Conservation (phyloP, 306 rosid species). For the Fragaria iinumae region DNA sequence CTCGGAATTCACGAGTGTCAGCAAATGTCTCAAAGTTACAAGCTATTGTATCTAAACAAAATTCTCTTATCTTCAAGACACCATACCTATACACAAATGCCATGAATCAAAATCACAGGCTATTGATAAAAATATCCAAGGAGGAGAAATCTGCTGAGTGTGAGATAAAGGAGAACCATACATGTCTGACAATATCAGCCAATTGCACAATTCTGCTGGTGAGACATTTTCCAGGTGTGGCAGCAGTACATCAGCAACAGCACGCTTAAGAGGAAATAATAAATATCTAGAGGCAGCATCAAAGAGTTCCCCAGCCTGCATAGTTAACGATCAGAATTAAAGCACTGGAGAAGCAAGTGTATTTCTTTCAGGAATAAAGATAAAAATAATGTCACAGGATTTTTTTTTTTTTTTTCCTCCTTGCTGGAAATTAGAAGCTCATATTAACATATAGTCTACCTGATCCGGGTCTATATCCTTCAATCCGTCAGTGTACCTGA, state of each 20-base stretch:
- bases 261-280: constrained; percentile 89
- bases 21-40: constrained; percentile 87
- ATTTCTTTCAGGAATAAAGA: neutral
- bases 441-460: constrained; percentile 40
- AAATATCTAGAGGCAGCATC: constrained; percentile 92
- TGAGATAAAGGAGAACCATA: constrained; percentile 32
- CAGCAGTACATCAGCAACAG: constrained; percentile 80
- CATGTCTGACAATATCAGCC: constrained; percentile 88
- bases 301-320: constrained; percentile 86
- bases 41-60: constrained; percentile 79
- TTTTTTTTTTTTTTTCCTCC: neutral
- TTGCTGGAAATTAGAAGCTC: constrained; percentile 16
- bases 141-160: constrained; percentile 9
- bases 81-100: constrained; percentile 65
- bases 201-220: constrained; percentile 84
- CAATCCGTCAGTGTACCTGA: constrained; percentile 90
- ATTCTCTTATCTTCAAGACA: constrained; percentile 77
- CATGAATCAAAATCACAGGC: constrained; percentile 9
- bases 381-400: neutral
- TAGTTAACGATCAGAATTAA: constrained; percentile 23
- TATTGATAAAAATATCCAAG: constrained; percentile 20
- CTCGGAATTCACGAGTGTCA: constrained; percentile 72
- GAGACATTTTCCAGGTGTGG: constrained; percentile 78
- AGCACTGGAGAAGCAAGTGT: constrained; percentile 10
- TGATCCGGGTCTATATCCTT: constrained; percentile 78